These are phyloP conservation scores for Fusarium sp. DNA, from an alignment of 2,329 filamentous ascomycete species.

Conservation along the genomic window DNA sequence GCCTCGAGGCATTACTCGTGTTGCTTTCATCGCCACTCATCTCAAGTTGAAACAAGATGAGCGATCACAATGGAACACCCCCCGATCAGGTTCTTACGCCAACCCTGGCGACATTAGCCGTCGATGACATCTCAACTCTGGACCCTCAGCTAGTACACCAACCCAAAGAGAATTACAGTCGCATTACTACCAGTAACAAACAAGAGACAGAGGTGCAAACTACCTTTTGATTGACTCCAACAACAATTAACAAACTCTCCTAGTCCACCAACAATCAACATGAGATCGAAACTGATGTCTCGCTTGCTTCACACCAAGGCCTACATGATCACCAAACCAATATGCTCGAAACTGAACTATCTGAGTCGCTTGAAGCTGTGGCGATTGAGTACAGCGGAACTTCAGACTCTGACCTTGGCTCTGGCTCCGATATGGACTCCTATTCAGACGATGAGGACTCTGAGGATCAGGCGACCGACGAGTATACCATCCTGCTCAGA, in stretches of 20 bases:
- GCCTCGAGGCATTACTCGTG: background rate
- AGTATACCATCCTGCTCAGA: conserved; percentile 21
- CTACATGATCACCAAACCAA: conserved; percentile 10
- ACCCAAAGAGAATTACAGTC: background rate
- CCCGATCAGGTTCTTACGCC: conserved; percentile 1
- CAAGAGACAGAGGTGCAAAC: conserved; percentile 12
- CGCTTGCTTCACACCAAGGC: background rate
- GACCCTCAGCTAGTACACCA: background rate
- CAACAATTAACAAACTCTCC: background rate
- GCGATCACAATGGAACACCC: background rate
- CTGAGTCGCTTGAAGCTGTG: conserved; percentile 4
- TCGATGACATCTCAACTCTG: conserved; percentile 6
- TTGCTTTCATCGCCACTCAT: background rate
- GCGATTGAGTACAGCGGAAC: conserved; percentile 27
- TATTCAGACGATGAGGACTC: conserved; percentile 39
- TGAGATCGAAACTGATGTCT: background rate
- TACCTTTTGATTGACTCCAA: background rate
- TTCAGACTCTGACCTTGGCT: conserved; percentile 38
- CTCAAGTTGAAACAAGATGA: conserved; percentile 1
- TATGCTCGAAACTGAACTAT: background rate
- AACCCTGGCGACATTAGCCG: background rate
- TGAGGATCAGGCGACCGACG: conserved; percentile 36
- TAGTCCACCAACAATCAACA: background rate
- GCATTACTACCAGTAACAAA: background rate
- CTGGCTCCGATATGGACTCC: conserved; percentile 35